A percentile compares a stretch with the other conserved stretches of the same genome.
phyloP scores from a whole-genome alignment of 1,139 yeast species.

The Suhomyces ambrosiae region DNA sequence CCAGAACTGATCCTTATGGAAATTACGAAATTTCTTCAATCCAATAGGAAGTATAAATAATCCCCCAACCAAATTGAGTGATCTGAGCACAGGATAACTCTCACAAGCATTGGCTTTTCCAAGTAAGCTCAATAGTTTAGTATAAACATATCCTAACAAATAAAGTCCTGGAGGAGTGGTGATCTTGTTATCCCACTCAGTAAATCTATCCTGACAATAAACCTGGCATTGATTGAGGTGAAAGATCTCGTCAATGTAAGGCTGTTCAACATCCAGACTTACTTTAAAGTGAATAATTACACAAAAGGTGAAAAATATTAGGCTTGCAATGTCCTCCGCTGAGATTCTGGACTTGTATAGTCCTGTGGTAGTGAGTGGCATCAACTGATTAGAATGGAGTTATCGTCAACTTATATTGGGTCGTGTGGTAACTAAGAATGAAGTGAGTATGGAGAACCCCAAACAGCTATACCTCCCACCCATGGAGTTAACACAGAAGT shows the following conservation, averaged over 20 bases:
- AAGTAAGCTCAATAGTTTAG: slow-evolving; percentile 30
- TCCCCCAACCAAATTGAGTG: slow-evolving; percentile 68
- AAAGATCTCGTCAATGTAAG: slow-evolving; percentile 77
- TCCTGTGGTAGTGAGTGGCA: not conserved
- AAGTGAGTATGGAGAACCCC: too few relatives aligned
- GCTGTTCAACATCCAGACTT: slow-evolving; percentile 32
- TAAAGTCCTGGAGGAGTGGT: slow-evolving; percentile 98
- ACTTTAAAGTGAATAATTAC: slow-evolving; percentile 21
- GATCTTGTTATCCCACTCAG: slow-evolving; percentile 81
- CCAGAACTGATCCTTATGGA: slow-evolving; percentile 46
- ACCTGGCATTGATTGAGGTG: slow-evolving; percentile 78
- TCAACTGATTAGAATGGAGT: too few relatives aligned
- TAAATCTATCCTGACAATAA: slow-evolving; percentile 63
- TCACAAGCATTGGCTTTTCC: slow-evolving; percentile 30
- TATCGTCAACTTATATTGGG: too few relatives aligned
- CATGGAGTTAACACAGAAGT: too few relatives aligned
- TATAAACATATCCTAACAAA: slow-evolving; percentile 55
- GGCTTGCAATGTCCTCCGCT: not conserved
- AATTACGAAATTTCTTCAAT: slow-evolving; percentile 27
- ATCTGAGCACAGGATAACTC: slow-evolving; percentile 51
- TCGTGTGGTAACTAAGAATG: not conserved
- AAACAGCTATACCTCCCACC: too few relatives aligned
- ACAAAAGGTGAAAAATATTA: slow-evolving; percentile 19
- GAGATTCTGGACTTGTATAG: not conserved
- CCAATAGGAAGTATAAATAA: slow-evolving; percentile 51